Evolutionary conservation across 2,329 filamentous ascomycete species (phyloP), one percentile per base, ranked within the genome.

Genomic region (Xylariaceae sp.): DNA sequence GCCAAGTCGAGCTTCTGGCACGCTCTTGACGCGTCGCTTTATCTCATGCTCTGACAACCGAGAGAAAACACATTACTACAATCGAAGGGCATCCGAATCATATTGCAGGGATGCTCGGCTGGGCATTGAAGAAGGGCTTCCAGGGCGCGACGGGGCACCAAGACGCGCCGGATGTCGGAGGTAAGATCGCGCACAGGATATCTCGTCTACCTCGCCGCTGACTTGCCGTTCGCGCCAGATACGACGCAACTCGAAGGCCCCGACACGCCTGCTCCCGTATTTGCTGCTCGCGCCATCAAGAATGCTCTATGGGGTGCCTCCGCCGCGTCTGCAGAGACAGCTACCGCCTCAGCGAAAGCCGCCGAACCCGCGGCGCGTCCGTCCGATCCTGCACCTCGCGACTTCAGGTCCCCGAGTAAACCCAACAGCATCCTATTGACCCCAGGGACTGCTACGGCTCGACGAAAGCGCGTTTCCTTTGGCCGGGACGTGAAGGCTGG

Each of bases 401-500:
- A 55, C n/a, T 53, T 54, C 6, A 58, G 56, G 27, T 74, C 70
- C 14, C 70, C 71, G 2, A 58, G 54, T 14, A 72, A 68, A 42
- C 70, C 68, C 0, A 60, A 66, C 4, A 75, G 77, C 2, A 82
- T 82, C 27, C 61, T 82, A 3, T 54, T 81, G 29, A 82, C 77
- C 0, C 77, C 77, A 0, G 77, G 77, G 2, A 80, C 75, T 2
- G 75, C 65, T 12, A 68, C 75, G 2, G 63, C 72, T 27, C 68
- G 70, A 33, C 68, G 74, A 27, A 82, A 82, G 52, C 75, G 74
- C 44, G 77, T 82, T 16, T 79, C 77, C 0, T 82, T 81, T 46
- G 75, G 71, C 10, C 63, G 68, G 36, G 75, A 78, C 32, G 67
- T 78, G 10, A 68, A 67, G 14, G 59, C 61, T 4, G 56, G 44